Conservation (phyloP, 129 eudicot genomes). For the Arctium minus region DNA sequence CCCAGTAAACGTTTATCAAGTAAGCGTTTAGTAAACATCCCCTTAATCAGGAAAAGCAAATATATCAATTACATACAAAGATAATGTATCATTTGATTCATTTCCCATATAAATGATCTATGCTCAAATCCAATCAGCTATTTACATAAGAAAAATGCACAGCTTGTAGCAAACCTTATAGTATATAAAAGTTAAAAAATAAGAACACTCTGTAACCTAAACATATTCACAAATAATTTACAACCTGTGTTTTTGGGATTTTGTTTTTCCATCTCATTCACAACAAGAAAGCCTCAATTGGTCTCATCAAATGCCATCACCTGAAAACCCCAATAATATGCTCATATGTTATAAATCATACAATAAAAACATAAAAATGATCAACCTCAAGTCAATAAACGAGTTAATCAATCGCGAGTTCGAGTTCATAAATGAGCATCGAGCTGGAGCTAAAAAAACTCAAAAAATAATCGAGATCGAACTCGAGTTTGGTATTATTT, state of each 20-base stretch:
- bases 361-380: no score
- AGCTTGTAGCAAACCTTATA: background rate
- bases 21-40: no score
- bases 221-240: constrained; percentile 56
- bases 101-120: background rate
- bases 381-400: no score
- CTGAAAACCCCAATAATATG: constrained; percentile 28
- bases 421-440: no score
- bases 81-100: no score
- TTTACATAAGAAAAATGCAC: background rate
- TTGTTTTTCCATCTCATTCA: constrained; percentile 32
- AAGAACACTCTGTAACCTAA: background rate
- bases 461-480: no score
- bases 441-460: no score
- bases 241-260: constrained; percentile 25
- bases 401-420: no score
- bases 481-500: no score
- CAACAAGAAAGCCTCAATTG: constrained; percentile 18
- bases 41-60: no score
- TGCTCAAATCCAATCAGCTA: background rate
- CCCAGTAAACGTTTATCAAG: no score
- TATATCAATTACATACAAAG: background rate
- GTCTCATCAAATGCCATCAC: constrained; percentile 92
- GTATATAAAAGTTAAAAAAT: background rate
- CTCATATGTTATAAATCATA: background rate